Evolutionary conservation across 2,329 filamentous ascomycete species (phyloP).

Genomic region (Knufia fluminis): DNA sequence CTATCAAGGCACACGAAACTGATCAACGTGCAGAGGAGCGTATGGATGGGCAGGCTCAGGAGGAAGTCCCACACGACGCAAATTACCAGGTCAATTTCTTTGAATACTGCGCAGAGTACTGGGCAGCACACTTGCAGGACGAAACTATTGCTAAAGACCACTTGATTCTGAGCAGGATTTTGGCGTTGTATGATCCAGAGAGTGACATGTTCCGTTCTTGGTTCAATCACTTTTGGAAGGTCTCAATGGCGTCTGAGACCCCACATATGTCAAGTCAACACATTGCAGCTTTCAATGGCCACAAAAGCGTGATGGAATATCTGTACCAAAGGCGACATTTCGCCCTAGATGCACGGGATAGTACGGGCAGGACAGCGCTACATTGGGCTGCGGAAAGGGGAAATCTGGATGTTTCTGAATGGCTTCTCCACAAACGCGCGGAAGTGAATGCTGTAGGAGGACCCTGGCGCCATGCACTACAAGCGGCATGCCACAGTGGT

Average conservation of each 20-base stretch:
- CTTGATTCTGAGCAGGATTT: neutral
- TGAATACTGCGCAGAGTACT: neutral
- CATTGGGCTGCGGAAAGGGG: neutral
- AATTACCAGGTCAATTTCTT: neutral
- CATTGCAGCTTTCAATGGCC: neutral
- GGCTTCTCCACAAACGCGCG: conserved; percentile 11
- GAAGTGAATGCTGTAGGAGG: conserved; percentile 8
- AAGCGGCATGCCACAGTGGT: conserved; percentile 5
- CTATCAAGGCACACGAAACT: neutral
- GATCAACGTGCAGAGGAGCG: neutral
- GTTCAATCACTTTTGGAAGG: neutral
- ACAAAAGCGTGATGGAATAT: neutral
- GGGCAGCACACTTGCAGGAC: neutral
- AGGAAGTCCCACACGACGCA: no score
- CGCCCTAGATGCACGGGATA: neutral
- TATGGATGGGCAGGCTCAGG: no score
- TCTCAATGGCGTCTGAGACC: neutral
- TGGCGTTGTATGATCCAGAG: neutral
- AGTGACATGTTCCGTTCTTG: neutral
- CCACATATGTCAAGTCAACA: neutral
- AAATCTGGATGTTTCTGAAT: conserved; percentile 3
- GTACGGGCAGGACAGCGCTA: neutral
- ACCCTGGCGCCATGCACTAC: conserved; percentile 5
- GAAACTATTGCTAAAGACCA: neutral
- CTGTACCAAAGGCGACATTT: neutral